Base-by-base conservation (phyloP, 2,329 filamentous ascomycete species). In the Aurifilum marmelostoma region DNA sequence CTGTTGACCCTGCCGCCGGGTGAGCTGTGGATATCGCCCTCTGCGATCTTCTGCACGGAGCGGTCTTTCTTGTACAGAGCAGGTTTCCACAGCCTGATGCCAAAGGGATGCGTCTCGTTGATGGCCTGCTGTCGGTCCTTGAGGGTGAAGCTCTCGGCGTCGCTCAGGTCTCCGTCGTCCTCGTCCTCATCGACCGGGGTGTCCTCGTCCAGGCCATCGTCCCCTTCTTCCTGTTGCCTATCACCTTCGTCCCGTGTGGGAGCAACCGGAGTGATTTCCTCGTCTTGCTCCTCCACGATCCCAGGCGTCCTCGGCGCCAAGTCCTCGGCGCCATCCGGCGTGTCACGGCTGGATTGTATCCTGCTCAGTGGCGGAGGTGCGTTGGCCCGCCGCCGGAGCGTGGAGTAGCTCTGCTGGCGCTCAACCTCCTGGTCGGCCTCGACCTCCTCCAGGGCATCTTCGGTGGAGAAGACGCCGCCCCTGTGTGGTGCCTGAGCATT, bases 41-140 rank as follows among this genome's bases (percentile, higher is more conserved):
- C 95, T 7, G 96, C 96, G 61, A 91, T 97, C 80, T 97, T 96
- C 79, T 98, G 94, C 50, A 99, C 97, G 0, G 96, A 99, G 68
- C 96, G 90, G 75, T 92, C 91, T 80, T 99, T 99, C 82, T 99
- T 99, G 86, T 99, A 99, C 72, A 99, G 80, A 1, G 96, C 97
- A 58, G 96, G 96, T 80, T 99, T 99, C 96, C 96, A 99, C 72
- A 99, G 93, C 78, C 97, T 90, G 77, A 99, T 98, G 84, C 96
- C 96, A 75, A 99, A 99, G 0, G 96, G 96, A 84, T 99, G 96
- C 0, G 96, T 99, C 79, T 97, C 91, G 81, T 99, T 99, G 84
- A 99, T 99, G 73, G 96, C 96, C 78, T 97, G 90, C 80, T 99
- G 96, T 67, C 96, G 89, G 79, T 99, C 96, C 79, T 97, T 97